Base-by-base conservation (phyloP, 2,329 filamentous ascomycete genomes). In the Huntiella decipiens region DNA sequence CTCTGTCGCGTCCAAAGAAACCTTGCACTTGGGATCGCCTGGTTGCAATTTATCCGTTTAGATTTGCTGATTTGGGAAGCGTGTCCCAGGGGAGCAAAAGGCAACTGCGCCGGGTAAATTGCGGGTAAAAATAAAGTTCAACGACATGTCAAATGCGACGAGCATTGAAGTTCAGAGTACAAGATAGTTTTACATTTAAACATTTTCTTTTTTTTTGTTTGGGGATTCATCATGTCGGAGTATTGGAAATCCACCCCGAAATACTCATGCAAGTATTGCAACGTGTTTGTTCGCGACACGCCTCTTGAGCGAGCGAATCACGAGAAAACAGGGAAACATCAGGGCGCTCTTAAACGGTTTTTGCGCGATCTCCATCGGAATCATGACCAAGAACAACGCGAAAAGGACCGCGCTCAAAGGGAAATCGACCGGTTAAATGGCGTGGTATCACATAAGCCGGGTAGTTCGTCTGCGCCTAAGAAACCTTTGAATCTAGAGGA, bases 211-310 rank as follows among this genome's bases (percentile, higher is more conserved):
- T 28, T 19, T 17, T 22, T 10, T 33, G 19, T 39, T 28, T 28
- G 6, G 22, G 7, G 7, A 10, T 28, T 28, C 22, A 28, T 7
- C 8, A 96, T 98, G 91, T 79, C 91, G 0, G 91, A 96, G 69
- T 92, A 94, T 65, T 96, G 91, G 91, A 96, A 96, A 61, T 95
- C 88, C 15, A 94, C 87, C 60, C 87, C 87, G 4, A 88, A 81
- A 59, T 93, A 93, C 66, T 96, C 87, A 86, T 98, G 91, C 74
- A 96, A 96, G 62, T 84, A 94, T 67, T 98, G 91, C 73, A 75
- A 77, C 58, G 74, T 73, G 58, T 96, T 78, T 62, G 82, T 98
- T 43, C 82, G 84, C 63, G 91, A 98, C 67, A 95, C 87, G 16
- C 79, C 84, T 54, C 76, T 95, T 61, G 87, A 94, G 61, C 81